Base-by-base conservation (phyloP, 305 asterid genomes). In the Nicotiana rustica region DNA sequence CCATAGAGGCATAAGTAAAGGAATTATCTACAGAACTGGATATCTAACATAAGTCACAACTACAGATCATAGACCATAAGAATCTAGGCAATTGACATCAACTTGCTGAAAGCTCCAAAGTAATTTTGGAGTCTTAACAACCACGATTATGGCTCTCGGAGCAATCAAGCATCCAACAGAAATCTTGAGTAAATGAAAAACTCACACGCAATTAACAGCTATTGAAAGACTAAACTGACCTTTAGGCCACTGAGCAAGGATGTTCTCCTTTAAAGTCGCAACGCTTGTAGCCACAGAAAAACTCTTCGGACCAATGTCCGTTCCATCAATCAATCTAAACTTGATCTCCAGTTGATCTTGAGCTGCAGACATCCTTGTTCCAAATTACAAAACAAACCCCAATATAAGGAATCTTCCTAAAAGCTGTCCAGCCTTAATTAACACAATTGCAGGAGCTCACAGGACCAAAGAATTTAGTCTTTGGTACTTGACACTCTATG, bases 211-310 rank as follows among this genome's bases (percentile, higher is more conserved):
- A 55, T 76, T 76, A 76, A 25, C 52, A 55, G 17, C 10, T 55
- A 55, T 29, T 76, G 49, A 86, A 84, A 83, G 83, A 87, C 65
- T 62, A 25, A 67, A 86, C 88, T 65, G 83, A 92, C 98, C 97
- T 92, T 91, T 94, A 81, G 99, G 99, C 99, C 98, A 96, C 85
- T 91, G 97, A 86, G 96, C 88, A 66, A 94, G 89, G 83, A 96
- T 86, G 89, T 90, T 89, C 90, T 92, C 99, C 91, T 96, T 96
- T 93, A 96, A 91, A 79, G 91, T 90, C 52, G 93, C 90, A 14
- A 94, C 95, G 83, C 89, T 94, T 44, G 97, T 88, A 56, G 97
- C 93, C 38, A 83, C 84, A 6, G 97, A 89, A 44, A 86, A 96
- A 75, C 81, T 83, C 85, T 89, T 93, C 2, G 99, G 99, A 67